A percentile compares a stretch with the other conserved stretches of the same genome.
These are phyloP conservation scores for Cercospora zeae-maydis DNA, from an alignment of 2,329 filamentous ascomycete species.

Conservation along the genomic window DNA sequence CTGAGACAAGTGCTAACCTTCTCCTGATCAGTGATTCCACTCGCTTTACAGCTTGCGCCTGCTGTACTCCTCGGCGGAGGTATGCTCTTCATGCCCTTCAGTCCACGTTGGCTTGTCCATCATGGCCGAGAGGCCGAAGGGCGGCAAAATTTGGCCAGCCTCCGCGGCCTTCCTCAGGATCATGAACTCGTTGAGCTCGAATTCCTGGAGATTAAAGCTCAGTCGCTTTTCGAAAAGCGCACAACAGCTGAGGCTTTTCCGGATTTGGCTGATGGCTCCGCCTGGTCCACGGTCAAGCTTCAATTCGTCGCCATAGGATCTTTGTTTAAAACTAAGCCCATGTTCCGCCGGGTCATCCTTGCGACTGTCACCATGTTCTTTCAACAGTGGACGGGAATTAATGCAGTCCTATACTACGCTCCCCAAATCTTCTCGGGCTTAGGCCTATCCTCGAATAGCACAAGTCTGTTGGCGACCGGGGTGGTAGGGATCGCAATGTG, in stretches of 20 bases:
- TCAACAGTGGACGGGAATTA: constrained; percentile 49
- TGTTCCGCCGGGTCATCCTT: constrained; percentile 64
- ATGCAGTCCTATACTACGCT: constrained; percentile 49
- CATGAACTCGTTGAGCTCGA: constrained; percentile 70
- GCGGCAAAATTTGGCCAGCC: constrained; percentile 57
- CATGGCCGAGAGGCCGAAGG: constrained; percentile 67
- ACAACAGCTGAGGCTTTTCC: constrained; percentile 66
- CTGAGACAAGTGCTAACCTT: neutral
- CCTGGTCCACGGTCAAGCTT: constrained; percentile 60
- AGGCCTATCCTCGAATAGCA: constrained; percentile 46
- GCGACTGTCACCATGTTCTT: constrained; percentile 49
- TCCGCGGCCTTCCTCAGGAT: constrained; percentile 59
- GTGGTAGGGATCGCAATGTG: constrained; percentile 71
- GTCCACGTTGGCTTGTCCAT: constrained; percentile 70
- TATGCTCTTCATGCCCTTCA: constrained; percentile 72
- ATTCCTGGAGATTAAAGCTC: constrained; percentile 78
- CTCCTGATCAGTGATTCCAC: constrained; percentile 52
- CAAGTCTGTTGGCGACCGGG: constrained; percentile 63
- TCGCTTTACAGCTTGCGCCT: constrained; percentile 67
- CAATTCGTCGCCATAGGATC: constrained; percentile 65
- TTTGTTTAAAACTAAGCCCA: constrained; percentile 62
- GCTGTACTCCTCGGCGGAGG: constrained; percentile 64
- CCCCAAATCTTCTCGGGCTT: constrained; percentile 40
- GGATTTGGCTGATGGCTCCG: constrained; percentile 56
- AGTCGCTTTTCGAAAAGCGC: constrained; percentile 72